Base-by-base conservation (phyloP, 139 green algal genomes). In the Coelastrella sp. region DNA sequence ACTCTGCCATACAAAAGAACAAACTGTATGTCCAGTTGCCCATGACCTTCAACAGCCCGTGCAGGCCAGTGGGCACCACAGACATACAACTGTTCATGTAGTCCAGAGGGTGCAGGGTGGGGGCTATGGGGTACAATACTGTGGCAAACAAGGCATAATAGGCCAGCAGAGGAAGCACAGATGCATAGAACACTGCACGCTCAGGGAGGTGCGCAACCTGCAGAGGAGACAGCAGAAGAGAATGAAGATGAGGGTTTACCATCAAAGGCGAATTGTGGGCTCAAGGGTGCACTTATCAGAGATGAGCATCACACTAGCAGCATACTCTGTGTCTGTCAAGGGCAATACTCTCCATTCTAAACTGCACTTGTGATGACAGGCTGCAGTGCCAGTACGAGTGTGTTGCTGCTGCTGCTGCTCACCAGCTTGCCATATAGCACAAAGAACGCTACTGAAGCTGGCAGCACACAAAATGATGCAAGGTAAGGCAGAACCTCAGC, bases 401-500 rank as follows among this genome's bases (percentile, higher is more conserved):
- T 69, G 62, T 23, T 41, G 8, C 9, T 43, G 13, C 62, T 69
- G 2, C 62, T 69, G 68, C 5, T 38, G 37, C 68, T 7, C 71
- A 92, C 86, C 79, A 93, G 53, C n/a, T 84, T 81, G 62, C 78
- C 86, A 75, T 94, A 95, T 30, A 91, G 53, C 62, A 93, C 72
- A 83, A 97, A 96, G 91, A 98, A 98, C 4, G 68, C 87, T 0
- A 98, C 81, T 17, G 88, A 94, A 32, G 89, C 89, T 6, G 95
- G 95, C 63, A 98, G 92, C 43, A 97, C 94, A 5, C 89, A 89
- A 72, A 92, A 94, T 3, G 94, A 92, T 15, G 91, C 88, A 13
- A 98, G 88, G 83, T 95, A 96, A 9, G 95, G 95, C 81, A 98
- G 90, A n/a, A 90, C 91, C 89, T 98, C 95, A 4, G 95, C 95